phyloP scores from a whole-genome alignment of 1,139 yeast species.

The Pichia sp. region DNA sequence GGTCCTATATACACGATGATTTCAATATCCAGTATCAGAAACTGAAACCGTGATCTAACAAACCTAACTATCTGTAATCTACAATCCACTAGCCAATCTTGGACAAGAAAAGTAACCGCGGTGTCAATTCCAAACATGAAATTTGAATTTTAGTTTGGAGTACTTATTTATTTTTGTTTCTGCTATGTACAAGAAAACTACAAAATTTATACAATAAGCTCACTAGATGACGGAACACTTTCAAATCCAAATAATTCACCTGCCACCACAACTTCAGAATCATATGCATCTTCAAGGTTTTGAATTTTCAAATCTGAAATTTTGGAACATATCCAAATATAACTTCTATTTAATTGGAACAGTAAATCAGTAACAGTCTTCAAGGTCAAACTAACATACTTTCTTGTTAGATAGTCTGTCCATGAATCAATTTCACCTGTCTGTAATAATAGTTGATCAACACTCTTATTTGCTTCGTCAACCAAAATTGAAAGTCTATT shows the following conservation, averaged over 20 bases:
- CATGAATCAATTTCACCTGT: slow-evolving; percentile 11
- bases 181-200: background rate
- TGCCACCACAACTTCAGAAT: slow-evolving; percentile 21
- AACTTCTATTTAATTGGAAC: slow-evolving; percentile 19
- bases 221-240: slow-evolving; percentile 24
- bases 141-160: too few relatives aligned
- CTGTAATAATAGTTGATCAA: slow-evolving; percentile 11
- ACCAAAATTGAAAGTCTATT: slow-evolving; percentile 63
- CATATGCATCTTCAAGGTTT: slow-evolving; percentile 27
- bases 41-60: background rate
- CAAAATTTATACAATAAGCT: slow-evolving; percentile 14
- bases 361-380: slow-evolving; percentile 16
- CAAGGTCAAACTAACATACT: slow-evolving; percentile 16
- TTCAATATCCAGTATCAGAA: background rate
- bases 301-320: slow-evolving; percentile 17
- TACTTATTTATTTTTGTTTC: background rate
- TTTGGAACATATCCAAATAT: slow-evolving; percentile 24
- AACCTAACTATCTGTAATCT: background rate
- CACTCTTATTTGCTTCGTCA: slow-evolving; percentile 38
- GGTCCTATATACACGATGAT: background rate
- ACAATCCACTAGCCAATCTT: background rate
- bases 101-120: background rate
- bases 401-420: slow-evolving; percentile 14
- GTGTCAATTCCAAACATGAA: background rate
- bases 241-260: slow-evolving; percentile 27